A percentile compares a stretch with the other conserved stretches of the same genome.
phyloP scores from a whole-genome alignment of 352 stramenopile genomes.

The Pythium periplocum region DNA sequence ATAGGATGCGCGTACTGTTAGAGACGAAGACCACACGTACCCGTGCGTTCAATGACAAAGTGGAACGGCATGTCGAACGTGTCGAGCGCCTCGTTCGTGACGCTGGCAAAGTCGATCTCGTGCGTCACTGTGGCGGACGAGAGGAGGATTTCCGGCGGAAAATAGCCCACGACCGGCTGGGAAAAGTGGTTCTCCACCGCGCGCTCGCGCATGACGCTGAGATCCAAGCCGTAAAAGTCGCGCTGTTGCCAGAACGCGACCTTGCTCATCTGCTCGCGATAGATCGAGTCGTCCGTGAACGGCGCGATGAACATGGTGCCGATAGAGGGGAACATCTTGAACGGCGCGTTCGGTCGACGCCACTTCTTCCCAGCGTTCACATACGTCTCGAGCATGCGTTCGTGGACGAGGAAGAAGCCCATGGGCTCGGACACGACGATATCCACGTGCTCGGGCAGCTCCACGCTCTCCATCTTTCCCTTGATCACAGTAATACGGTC shows the following conservation, averaged over 20 bases:
- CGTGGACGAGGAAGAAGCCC: constrained; percentile 99
- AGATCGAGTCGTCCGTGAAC: constrained; percentile 94
- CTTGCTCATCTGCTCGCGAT: constrained; percentile 90
- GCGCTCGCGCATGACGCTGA: constrained; percentile 88
- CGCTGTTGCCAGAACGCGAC: constrained; percentile 94
- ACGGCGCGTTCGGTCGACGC: constrained; percentile 70
- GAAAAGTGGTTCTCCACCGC: constrained; percentile 98
- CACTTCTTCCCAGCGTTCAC: constrained; percentile 94
- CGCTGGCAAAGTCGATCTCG: constrained; percentile 80
- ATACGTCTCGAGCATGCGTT: constrained; percentile 99
- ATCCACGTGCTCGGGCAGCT: constrained; percentile 95
- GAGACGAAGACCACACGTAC: constrained; percentile 13
- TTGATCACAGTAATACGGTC: constrained; percentile 97
- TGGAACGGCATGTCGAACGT: constrained; percentile 89
- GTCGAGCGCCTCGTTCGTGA: constrained; percentile 76
- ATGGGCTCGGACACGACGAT: constrained; percentile 99
- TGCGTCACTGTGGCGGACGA: constrained; percentile 53
- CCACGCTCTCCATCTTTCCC: constrained; percentile 95
- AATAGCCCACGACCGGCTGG: constrained; percentile 94
- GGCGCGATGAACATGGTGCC: constrained; percentile 97
- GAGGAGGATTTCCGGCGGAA: constrained; percentile 74
- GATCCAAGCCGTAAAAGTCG: constrained; percentile 97
- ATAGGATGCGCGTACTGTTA: constrained; percentile 1
- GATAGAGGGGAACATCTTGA: constrained; percentile 96
- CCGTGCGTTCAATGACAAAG: constrained; percentile 84